Evolutionary conservation across 345 rosid genomes (phyloP).

Genomic region (Arabis hirsuta): DNA sequence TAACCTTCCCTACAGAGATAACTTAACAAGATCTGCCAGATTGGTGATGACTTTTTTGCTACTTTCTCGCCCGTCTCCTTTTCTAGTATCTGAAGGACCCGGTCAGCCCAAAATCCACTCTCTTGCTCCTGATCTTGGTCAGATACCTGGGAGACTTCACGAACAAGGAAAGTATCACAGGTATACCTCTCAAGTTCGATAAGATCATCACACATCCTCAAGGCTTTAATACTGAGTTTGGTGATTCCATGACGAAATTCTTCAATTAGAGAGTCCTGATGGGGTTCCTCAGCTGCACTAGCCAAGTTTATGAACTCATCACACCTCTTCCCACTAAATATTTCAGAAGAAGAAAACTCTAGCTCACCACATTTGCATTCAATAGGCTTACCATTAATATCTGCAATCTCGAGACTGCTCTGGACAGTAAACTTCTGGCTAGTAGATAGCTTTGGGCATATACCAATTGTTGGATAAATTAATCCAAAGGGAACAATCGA

Average conservation of each 20-base stretch:
- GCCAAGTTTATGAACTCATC: constrained; percentile 38
- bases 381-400: constrained; percentile 68
- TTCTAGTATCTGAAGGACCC: constrained; percentile 59
- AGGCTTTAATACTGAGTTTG: constrained; percentile 55
- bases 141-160: constrained; percentile 44
- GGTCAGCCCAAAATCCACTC: constrained; percentile 60
- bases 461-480: constrained; percentile 71
- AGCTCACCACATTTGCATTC: constrained; percentile 80
- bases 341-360: constrained; percentile 50
- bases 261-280: constrained; percentile 40
- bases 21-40: constrained; percentile 76
- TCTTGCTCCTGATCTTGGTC: constrained; percentile 43
- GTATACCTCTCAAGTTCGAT: constrained; percentile 45
- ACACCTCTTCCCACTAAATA: constrained; percentile 24
- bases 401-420: constrained; percentile 70
- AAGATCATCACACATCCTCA: constrained; percentile 51
- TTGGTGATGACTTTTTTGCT: constrained; percentile 52
- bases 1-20: constrained; percentile 73
- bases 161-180: constrained; percentile 54
- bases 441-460: constrained; percentile 43
- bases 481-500: constrained; percentile 74
- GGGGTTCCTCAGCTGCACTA: constrained; percentile 32
- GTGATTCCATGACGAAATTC: constrained; percentile 46
- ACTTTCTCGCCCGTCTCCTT: constrained; percentile 56
- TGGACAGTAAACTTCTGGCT: constrained; percentile 44